Percentiles rank a stretch among this genome's conserved stretches.
phyloP scores from a whole-genome alignment of 768 basidiomycete genomes.

The Tephrocybe sp. region DNA sequence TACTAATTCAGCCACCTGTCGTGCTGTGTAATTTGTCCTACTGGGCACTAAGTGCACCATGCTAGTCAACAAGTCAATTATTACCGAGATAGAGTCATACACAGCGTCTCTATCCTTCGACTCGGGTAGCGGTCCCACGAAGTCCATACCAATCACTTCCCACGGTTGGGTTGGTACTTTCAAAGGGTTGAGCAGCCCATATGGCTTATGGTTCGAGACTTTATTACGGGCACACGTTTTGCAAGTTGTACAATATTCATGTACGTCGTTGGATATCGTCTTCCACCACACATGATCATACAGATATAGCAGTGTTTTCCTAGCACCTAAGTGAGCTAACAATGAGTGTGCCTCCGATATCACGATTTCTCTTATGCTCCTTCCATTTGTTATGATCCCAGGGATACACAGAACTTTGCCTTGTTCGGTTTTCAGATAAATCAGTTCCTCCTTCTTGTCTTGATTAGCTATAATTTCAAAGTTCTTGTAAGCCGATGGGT shows the following conservation, averaged over 20 bases:
- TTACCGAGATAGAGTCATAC: too few relatives aligned
- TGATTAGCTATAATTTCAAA: too few relatives aligned
- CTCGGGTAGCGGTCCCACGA: constrained; percentile 21
- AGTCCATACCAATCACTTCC: too few relatives aligned
- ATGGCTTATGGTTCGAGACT: constrained; percentile 15
- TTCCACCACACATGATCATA: constrained; percentile 26
- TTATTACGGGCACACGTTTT: constrained; percentile 15
- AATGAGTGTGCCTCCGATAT: too few relatives aligned
- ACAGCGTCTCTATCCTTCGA: constrained; percentile 11
- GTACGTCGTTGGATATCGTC: too few relatives aligned
- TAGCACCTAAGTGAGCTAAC: constrained; percentile 34
- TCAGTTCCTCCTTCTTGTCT: constrained; percentile 17
- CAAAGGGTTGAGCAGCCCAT: too few relatives aligned
- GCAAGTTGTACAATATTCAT: constrained; percentile 21
- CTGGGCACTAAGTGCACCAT: too few relatives aligned
- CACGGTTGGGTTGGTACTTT: constrained; percentile 19
- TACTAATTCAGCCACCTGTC: too few relatives aligned
- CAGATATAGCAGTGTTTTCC: constrained; percentile 30
- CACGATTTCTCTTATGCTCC: constrained; percentile 25
- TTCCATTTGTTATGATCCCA: constrained; percentile 12
- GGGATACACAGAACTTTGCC: too few relatives aligned
- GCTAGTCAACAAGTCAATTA: too few relatives aligned
- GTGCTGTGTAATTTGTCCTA: background rate
- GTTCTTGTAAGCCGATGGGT: constrained; percentile 15
- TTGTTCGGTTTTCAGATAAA: constrained; percentile 19